Base-by-base conservation (phyloP, 2,329 filamentous ascomycete genomes). In the Colletotrichum coccodes region DNA sequence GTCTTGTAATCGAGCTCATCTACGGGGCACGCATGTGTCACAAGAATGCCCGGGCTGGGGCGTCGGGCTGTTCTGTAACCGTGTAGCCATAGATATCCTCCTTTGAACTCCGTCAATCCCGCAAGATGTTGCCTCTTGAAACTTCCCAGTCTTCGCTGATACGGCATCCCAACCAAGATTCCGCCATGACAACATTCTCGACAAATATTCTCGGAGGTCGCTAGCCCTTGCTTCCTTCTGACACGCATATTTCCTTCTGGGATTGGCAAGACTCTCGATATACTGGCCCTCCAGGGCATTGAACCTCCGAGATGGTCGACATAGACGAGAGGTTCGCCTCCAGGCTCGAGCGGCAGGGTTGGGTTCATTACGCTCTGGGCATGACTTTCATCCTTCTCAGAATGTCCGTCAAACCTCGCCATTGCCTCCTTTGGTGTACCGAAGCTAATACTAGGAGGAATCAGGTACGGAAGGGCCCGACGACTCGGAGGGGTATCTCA, bases 381-480 rank as follows among this genome's bases (percentile, higher is more conserved):
- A 68, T 68, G 11, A 7, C 18, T 14, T 23, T 63, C 16, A 47
- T 70, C 7, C 5, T 46, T 2, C 46, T 70, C 3, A 58, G 67
- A 68, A 21, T 68, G 67, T 68, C 6, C 26, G 56, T 58, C 5
- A 4, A 28, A 4, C 34, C n/a, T 9, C 9, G 4, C 23, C 6
- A 5, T 14, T 16, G 11, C 34, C 16, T 21, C 14, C 21, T 14
- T 18, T 9, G 3, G 12, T 14, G 3, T 18, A 5, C 2, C 8
- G 3, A 14, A 21, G 30, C 44, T 70, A n/a, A 68, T 26, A 26
- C 21, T 3, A 1, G 5, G 50, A n/a, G n/a, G 21, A 3, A 5
- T 16, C n/a, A 70, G 67, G 42, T 70, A 68, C 6, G 44, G 36
- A 28, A 68, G 64, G 36, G 63, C 57, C 23, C 54, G 38, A 30